phyloP scores from a whole-genome alignment of 192 early-diverging fungal species.

The Coemansia sp. region DNA sequence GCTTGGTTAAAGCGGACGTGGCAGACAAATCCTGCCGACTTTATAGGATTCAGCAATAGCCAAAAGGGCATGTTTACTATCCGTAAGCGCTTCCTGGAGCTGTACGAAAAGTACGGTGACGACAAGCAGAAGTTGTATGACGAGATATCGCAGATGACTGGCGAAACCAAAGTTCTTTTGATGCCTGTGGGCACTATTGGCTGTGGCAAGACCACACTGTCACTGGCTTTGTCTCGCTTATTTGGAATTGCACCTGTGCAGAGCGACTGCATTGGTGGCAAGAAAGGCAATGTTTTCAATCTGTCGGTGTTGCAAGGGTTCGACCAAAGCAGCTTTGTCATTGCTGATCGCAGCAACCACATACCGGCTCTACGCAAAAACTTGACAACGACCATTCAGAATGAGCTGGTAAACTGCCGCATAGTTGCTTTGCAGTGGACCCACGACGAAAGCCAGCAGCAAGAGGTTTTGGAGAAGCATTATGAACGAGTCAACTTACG shows the following conservation, averaged over 20 bases:
- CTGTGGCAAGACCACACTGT: conserved; percentile 68
- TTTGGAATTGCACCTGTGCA: conserved; percentile 74
- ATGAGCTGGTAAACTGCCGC: conserved; percentile 57
- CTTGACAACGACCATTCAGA: conserved; percentile 54
- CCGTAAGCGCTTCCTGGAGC: conserved; percentile 75
- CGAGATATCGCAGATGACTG: conserved; percentile 4
- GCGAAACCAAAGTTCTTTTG: conserved; percentile 37
- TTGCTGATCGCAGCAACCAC: conserved; percentile 85
- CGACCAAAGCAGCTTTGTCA: conserved; percentile 60
- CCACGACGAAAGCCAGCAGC: conserved; percentile 49
- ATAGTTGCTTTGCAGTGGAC: conserved; percentile 76
- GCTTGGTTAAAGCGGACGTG: conserved; percentile 70
- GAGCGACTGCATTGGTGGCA: conserved; percentile 72
- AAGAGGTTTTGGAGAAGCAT: conserved; percentile 56
- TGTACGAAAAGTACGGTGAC: conserved; percentile 50
- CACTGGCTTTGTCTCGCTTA: conserved; percentile 55
- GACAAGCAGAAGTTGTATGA: conserved; percentile 18
- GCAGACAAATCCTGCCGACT: conserved; percentile 61
- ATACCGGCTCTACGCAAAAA: conserved; percentile 52
- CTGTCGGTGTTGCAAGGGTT: conserved; percentile 58
- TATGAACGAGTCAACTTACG: conserved; percentile 58
- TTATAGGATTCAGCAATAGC: conserved; percentile 59
- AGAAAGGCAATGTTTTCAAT: conserved; percentile 62
- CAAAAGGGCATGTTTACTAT: conserved; percentile 79
- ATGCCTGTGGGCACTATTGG: conserved; percentile 81